Base-by-base conservation (phyloP, 2,329 filamentous ascomycete species). In the Ceratocystis colombiana region DNA sequence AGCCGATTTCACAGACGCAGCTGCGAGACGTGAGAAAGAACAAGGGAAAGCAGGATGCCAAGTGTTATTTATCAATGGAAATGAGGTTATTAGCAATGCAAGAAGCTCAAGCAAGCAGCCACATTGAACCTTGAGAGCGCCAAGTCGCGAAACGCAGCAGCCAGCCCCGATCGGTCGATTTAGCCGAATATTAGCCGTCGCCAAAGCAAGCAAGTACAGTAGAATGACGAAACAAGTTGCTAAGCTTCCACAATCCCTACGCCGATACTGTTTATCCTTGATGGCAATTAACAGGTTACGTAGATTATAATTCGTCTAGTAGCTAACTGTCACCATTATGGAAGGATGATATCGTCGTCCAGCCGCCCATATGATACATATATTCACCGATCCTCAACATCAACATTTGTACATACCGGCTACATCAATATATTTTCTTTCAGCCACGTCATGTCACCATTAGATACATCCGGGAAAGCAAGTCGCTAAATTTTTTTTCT, bases 401-500 rank as follows among this genome's bases (percentile, higher is more conserved):
- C 17, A 20, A n/a, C 20, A 45, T n/a, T 15, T n/a, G 8, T 57
- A 33, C 41, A 28, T n/a, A 44, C 33, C n/a, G 37, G 2, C 6
- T 10, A 10, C 22, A 17, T 5, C 8, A 37, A 8, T 41, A 12
- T 10, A 4, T 2, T 12, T 5, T 15, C 10, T 4, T 41, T 12
- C 37, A 15, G 20, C 59, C 67, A 57, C 57, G 37, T 48, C 37
- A 61, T 41, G 20, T 25, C 25, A 63, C 46, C 25, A 59, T n/a
- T 17, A 17, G 37, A 17, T 22, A 55, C 30, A 61, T 62, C 37
- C 20, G 3, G 64, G 62, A 68, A 61, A 67, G 46, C 64, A 63
- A 67, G 57, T 68, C 66, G 69, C 63, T 69, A 55, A 69, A 68
- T 68, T 69, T 68, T 62, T 69, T 69, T 69, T 68, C 68, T 69